A percentile compares a stretch with the other conserved stretches of the same genome.
These are phyloP conservation scores for Naegleria lovaniensis DNA, from an alignment of 208 protist species.

Conservation along the genomic window DNA sequence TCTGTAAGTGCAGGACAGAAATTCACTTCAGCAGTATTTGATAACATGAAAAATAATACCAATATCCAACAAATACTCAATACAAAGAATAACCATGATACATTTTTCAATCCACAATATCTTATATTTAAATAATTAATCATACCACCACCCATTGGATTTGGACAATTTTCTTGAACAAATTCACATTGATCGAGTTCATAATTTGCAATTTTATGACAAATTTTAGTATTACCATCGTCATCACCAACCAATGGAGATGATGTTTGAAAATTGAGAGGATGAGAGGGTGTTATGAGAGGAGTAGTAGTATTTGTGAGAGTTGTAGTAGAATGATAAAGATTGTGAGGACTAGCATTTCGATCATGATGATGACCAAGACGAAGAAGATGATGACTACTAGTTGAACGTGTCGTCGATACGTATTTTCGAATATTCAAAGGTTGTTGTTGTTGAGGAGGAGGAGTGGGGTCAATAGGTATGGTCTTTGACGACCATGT, in stretches of 20 bases:
- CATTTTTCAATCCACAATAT: conserved; percentile 24
- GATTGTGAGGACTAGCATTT: no score
- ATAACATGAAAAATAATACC: background rate
- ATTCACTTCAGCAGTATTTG: background rate
- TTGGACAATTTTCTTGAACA: conserved; percentile 21
- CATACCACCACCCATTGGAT: conserved; percentile 10
- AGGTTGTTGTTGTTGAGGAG: no score
- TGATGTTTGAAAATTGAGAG: no score
- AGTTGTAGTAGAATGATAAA: no score
- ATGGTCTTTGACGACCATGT: no score
- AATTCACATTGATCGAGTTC: background rate
- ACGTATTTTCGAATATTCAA: no score
- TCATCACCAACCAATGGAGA: background rate
- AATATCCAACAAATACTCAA: background rate
- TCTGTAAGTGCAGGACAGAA: conserved; percentile 2
- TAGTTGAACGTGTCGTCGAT: no score
- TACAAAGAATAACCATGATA: background rate
- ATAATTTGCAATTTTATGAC: background rate
- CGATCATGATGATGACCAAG: no score
- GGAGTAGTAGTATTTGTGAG: no score
- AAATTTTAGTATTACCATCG: conserved; percentile 25
- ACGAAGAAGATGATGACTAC: no score
- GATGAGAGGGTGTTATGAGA: no score
- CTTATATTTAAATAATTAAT: conserved; percentile 14
- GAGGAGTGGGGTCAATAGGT: no score